phyloP scores from a whole-genome alignment of 805 yeast genomes.

The Torulaspora maleeae region DNA sequence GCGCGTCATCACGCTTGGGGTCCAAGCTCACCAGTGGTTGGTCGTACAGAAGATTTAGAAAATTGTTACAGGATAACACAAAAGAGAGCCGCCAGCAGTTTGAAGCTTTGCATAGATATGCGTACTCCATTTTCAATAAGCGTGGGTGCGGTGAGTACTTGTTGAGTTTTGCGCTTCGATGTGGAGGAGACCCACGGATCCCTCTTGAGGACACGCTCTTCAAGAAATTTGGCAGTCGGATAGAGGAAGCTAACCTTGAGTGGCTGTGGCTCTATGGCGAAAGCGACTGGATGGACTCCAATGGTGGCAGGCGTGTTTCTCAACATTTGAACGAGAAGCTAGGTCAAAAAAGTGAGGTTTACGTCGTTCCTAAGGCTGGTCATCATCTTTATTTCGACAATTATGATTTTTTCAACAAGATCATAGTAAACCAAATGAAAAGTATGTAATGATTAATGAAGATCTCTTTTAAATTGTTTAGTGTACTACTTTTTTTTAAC shows the following conservation, averaged over 20 bases:
- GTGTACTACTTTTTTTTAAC: not conserved
- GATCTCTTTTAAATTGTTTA: not conserved
- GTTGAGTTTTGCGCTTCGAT: conserved; percentile 74
- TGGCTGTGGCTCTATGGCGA: conserved; percentile 85
- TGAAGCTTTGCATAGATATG: conserved; percentile 63
- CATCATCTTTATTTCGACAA: conserved; percentile 80
- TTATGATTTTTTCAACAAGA: conserved; percentile 46
- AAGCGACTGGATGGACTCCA: conserved; percentile 60
- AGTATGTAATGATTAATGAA: conserved; percentile 7
- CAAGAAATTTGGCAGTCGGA: conserved; percentile 9
- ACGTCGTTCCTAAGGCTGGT: conserved; percentile 54
- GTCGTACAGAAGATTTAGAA: conserved; percentile 72
- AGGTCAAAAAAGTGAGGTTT: conserved; percentile 33
- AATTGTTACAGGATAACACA: conserved; percentile 36
- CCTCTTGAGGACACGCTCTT: conserved; percentile 48
- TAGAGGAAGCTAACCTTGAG: conserved; percentile 51
- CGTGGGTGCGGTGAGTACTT: conserved; percentile 93
- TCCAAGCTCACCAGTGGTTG: conserved; percentile 84
- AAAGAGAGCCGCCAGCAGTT: conserved; percentile 14
- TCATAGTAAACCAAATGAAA: conserved; percentile 51
- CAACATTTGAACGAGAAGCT: conserved; percentile 23
- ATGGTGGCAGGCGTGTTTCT: conserved; percentile 38
- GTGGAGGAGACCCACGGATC: conserved; percentile 84
- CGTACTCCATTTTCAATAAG: conserved; percentile 79
- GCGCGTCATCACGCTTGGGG: conserved; percentile 77